Base-by-base conservation (phyloP, 129 eudicot genomes). In the Rutidosis leptorrhynchoides region DNA sequence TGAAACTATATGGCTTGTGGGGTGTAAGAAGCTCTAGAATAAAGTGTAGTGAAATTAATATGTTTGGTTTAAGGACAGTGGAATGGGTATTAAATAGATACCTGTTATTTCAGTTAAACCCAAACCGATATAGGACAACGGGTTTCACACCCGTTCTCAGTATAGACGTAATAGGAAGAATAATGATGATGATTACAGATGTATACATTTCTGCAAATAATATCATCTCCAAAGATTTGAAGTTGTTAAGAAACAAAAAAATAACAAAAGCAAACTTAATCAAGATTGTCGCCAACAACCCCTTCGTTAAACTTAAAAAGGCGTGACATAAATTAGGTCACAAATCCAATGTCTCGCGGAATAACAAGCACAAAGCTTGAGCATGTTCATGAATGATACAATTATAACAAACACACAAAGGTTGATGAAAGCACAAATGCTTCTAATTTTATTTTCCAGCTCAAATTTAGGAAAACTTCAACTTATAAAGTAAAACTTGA, bases 351-450 rank as follows among this genome's bases (percentile, higher is more conserved):
- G 40, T 42, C 74, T 42, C 28, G 45, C 20, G 30, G 5, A 22
- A 32, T 22, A 54, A 9, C 24, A 12, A 9, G 22, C 29, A 46
- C 46, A 29, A 45, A 30, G 69, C 55, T 51, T 48, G 30, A 37
- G 68, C 62, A 51, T 51, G 74, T 35, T 58, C 45, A 72, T 49
- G 70, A 48, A 42, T 64, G 52, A 12, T 72, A 27, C 57, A 67
- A 28, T 59, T 49, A n/a, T n/a, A 75, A 68, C 58, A 67, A 67
- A 60, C 64, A 61, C 25, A 69, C 42, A 75, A 57, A 9, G 69
- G 57, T 48, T 60, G 48, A 75, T 59, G 74, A 75, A 75, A 74
- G 62, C 80, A 26, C 46, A 42, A 67, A 75, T 68, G 71, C 75
- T 62, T 66, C 68, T 30, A 55, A 64, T 77, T n/a, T n/a, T 65